These are phyloP conservation scores for Monarda citriodora DNA, from an alignment of 305 asterid species.

Conservation along the genomic window DNA sequence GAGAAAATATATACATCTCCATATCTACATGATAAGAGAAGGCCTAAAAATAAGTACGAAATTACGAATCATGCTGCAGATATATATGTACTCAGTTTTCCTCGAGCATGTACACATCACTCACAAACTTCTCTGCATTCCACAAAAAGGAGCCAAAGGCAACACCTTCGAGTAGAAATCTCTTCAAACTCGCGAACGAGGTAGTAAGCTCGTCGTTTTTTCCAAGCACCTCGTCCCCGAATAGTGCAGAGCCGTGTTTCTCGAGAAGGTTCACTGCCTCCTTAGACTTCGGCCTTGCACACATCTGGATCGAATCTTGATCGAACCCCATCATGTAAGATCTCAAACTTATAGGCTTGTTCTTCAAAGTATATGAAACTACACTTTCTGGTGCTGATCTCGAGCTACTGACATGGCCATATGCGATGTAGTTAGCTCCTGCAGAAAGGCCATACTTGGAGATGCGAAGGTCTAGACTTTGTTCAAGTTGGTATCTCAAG, in stretches of 20 bases:
- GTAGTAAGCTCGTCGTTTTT: slow-evolving; percentile 49
- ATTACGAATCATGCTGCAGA: background rate
- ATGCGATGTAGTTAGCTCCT: slow-evolving; percentile 30
- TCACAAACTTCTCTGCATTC: slow-evolving; percentile 62
- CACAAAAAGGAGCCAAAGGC: slow-evolving; percentile 90
- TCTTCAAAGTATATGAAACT: slow-evolving; percentile 19
- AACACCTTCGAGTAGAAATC: slow-evolving; percentile 80
- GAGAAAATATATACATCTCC: slow-evolving; percentile 20
- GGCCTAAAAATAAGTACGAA: background rate
- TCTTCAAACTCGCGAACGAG: slow-evolving; percentile 81
- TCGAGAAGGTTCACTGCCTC: slow-evolving; percentile 70
- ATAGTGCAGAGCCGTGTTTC: slow-evolving; percentile 74
- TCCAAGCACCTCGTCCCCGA: slow-evolving; percentile 50
- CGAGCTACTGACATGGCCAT: slow-evolving; percentile 27
- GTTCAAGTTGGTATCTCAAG: slow-evolving; percentile 68
- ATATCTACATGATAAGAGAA: slow-evolving; percentile 13
- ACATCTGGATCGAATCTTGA: slow-evolving; percentile 47
- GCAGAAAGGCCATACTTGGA: slow-evolving; percentile 22
- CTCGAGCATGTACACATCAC: slow-evolving; percentile 51
- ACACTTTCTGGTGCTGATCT: slow-evolving; percentile 31
- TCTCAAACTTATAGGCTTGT: slow-evolving; percentile 37
- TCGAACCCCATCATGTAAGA: slow-evolving; percentile 64
- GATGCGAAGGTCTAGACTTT: slow-evolving; percentile 30
- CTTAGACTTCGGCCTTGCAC: slow-evolving; percentile 66
- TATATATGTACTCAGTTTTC: slow-evolving; percentile 36